Evolutionary conservation across 768 basidiomycete genomes (phyloP).

Genomic region (Coprinellus micaceus): DNA sequence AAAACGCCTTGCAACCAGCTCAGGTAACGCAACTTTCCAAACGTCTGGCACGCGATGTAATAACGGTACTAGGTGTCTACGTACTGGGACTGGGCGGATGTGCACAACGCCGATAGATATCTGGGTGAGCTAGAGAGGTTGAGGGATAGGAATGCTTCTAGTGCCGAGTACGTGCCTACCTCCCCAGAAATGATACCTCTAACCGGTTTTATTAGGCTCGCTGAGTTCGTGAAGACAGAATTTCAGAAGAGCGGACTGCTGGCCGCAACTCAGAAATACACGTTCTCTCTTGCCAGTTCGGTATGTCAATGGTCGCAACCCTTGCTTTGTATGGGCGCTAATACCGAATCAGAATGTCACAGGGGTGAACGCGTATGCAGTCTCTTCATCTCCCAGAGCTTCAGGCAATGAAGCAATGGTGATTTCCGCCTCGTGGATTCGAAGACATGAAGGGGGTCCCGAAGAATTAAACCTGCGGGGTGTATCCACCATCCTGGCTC

Average conservation of each 20-base stretch:
- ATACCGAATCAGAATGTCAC: slow-evolving; percentile 38
- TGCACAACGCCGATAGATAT: slow-evolving; percentile 81
- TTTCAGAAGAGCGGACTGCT: slow-evolving; percentile 75
- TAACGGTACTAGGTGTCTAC: slow-evolving; percentile 67
- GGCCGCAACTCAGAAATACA: slow-evolving; percentile 66
- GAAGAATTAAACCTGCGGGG: slow-evolving; percentile 78
- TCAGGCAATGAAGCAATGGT: slow-evolving; percentile 93
- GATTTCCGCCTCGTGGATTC: slow-evolving; percentile 87
- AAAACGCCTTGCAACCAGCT: slow-evolving; percentile 91
- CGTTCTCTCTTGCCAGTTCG: slow-evolving; percentile 45
- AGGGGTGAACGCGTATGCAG: slow-evolving; percentile 81
- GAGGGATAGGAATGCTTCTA: slow-evolving; percentile 59
- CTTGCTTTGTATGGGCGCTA: slow-evolving; percentile 3
- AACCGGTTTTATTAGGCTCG: slow-evolving; percentile 46
- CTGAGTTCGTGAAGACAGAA: slow-evolving; percentile 54
- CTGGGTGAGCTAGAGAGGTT: slow-evolving; percentile 65
- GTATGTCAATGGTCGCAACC: slow-evolving; percentile 37
- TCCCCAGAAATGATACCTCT: background rate
- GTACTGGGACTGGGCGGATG: slow-evolving; percentile 89
- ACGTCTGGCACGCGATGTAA: background rate
- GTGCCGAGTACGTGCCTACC: slow-evolving; percentile 56
- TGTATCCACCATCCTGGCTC: slow-evolving; percentile 74
- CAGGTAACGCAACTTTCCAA: slow-evolving; percentile 49
- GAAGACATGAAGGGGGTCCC: slow-evolving; percentile 54
- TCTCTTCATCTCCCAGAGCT: slow-evolving; percentile 80